These are phyloP conservation scores for Wickerhamomyces strasburgensis DNA, from an alignment of 805 yeast species.

Conservation along the genomic window DNA sequence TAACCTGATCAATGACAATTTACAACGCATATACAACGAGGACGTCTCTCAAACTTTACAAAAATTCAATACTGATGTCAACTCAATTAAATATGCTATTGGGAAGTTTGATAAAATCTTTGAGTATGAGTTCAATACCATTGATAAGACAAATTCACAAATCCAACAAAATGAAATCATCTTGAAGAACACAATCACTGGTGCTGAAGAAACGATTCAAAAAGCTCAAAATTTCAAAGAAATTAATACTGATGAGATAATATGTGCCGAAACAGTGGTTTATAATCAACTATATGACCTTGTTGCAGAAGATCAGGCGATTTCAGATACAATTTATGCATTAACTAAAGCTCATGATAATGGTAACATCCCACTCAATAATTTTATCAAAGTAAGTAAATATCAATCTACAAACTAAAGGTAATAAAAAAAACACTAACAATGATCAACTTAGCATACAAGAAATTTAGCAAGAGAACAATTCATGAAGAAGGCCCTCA, in stretches of 20 bases:
- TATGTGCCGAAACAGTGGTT: slow-evolving; percentile 48
- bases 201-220: slow-evolving; percentile 27
- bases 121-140: slow-evolving; percentile 28
- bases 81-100: slow-evolving; percentile 29
- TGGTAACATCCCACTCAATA: slow-evolving; percentile 39
- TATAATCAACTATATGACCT: slow-evolving; percentile 59
- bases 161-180: slow-evolving; percentile 27
- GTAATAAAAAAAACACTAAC: slow-evolving; percentile 28
- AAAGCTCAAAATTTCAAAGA: slow-evolving; percentile 29
- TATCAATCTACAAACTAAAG: neutral
- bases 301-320: slow-evolving; percentile 62
- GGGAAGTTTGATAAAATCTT: slow-evolving; percentile 34
- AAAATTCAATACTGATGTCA: slow-evolving; percentile 18
- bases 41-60: slow-evolving; percentile 22
- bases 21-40: slow-evolving; percentile 21
- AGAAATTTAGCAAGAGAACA: slow-evolving; percentile 61
- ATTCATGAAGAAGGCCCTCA: slow-evolving; percentile 46
- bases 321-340: slow-evolving; percentile 60
- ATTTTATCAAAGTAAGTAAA: slow-evolving; percentile 32
- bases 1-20: slow-evolving; percentile 15
- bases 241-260: slow-evolving; percentile 37
- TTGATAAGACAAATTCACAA: slow-evolving; percentile 24
- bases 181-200: slow-evolving; percentile 25
- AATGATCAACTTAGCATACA: slow-evolving; percentile 32
- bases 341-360: slow-evolving; percentile 51